Base-by-base conservation (phyloP, 1,284 basidiomycete species). In the Vanrija humicola region DNA sequence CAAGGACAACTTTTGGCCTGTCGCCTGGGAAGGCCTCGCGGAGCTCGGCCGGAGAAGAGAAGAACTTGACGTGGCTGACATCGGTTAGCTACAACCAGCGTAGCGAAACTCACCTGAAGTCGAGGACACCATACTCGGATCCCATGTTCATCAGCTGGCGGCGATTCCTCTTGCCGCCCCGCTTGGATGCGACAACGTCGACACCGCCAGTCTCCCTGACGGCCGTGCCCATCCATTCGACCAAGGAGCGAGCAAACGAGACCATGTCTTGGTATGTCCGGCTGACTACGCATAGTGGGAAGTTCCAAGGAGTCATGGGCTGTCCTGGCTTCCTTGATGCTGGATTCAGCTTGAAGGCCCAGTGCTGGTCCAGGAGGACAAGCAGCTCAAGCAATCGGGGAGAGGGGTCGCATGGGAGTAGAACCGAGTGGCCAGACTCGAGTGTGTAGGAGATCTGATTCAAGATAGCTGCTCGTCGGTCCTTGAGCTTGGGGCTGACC, bases 161-260 rank as follows among this genome's bases (percentile, higher is more conserved):
- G 49, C 48, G 45, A 56, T 48, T 79, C 83, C 83, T 77, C 63
- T 84, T 82, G 68, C 85, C 81, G 64, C 83, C 82, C 12, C 56
- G 58, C 54, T 29, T 50, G 67, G 62, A 64, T 70, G 49, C 77
- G 2, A 82, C 83, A 25, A 88, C 86, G 68, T 89, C 88, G 9
- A 70, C 89, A 0, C 88, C 86, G 57, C 91, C 89, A 65, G 90
- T 88, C 68, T 90, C 90, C 65, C 86, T 90, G 59, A 96, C 87
- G 1, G 90, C 90, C 8, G 92, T 91, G 15, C 94, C 92, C 66
- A 98, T 86, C 94, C 95, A 98, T 74, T 98, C 96, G 84, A 98
- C 95, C 86, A 98, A 89, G 80, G 90, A 95, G 54, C 93, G 81
- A 16, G 96, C 90, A 66, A 95, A 93, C 2, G 90, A 89, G 39